These are phyloP conservation scores for Crotalaria pallida DNA, from an alignment of 306 rosid species.

Conservation along the genomic window DNA sequence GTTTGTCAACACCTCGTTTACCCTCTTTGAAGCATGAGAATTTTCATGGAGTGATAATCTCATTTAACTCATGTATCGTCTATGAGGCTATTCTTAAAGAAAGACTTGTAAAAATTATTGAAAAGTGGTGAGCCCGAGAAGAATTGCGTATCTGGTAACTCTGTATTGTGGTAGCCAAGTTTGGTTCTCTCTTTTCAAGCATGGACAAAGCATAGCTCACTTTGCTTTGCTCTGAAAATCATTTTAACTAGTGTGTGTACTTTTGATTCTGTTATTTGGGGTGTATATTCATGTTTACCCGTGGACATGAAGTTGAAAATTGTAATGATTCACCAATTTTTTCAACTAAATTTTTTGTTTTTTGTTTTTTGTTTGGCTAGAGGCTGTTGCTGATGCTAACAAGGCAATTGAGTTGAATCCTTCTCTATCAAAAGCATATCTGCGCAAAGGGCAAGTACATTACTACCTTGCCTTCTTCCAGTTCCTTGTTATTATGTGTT, in stretches of 20 bases:
- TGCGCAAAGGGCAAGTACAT: slow-evolving; percentile 73
- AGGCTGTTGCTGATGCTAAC: slow-evolving; percentile 79
- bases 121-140: too few species aligned
- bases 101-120: too few species aligned
- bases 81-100: too few species aligned
- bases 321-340: slow-evolving; percentile 5
- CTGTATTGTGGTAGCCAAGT: not conserved
- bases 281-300: not conserved
- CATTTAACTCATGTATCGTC: too few species aligned
- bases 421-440: slow-evolving; percentile 56
- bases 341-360: not conserved
- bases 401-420: slow-evolving; percentile 75
- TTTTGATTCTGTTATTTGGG: not conserved
- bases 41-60: too few species aligned
- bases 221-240: not conserved
- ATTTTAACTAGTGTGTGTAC: not conserved
- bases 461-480: not conserved
- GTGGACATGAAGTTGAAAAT: not conserved
- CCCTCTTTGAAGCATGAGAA: too few species aligned
- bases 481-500: too few species aligned
- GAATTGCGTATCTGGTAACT: too few species aligned
- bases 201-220: not conserved
- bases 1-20: too few species aligned
- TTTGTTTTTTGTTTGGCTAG: too few species aligned
- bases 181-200: not conserved